A percentile compares a stretch with the other conserved stretches of the same genome.
These are phyloP conservation scores for Stereocaulon alpinum DNA, from an alignment of 495 filamentous ascomycete species.

Conservation along the genomic window DNA sequence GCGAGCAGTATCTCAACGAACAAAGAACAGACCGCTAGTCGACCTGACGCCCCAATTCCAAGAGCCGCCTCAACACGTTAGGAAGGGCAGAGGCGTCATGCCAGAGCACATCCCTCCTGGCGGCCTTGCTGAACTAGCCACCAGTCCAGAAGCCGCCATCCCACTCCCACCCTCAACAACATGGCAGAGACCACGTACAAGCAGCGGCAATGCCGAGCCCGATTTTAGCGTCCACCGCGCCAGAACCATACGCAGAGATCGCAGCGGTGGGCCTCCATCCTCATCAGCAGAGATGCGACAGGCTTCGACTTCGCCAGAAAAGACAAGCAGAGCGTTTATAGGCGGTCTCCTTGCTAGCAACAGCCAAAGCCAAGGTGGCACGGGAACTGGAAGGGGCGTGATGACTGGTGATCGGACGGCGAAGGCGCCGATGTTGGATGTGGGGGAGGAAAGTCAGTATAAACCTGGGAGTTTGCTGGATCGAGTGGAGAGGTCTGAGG, in stretches of 20 bases:
- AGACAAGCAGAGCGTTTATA: constrained; percentile 15
- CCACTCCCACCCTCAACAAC: constrained; percentile 31
- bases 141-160: constrained; percentile 42
- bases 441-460: constrained; percentile 41
- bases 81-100: constrained; percentile 57
- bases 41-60: constrained; percentile 65
- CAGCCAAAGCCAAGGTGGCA: constrained; percentile 22
- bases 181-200: constrained; percentile 41
- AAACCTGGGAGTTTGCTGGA: constrained; percentile 45
- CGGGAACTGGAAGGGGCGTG: constrained; percentile 38
- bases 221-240: constrained; percentile 4
- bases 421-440: constrained; percentile 45
- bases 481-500: constrained; percentile 22
- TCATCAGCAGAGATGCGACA: constrained; percentile 27
- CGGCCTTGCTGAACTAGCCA: constrained; percentile 57
- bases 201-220: constrained; percentile 8
- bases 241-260: constrained; percentile 21
- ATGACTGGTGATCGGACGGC: constrained; percentile 42
- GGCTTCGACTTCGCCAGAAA: constrained; percentile 16
- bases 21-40: constrained; percentile 53
- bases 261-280: constrained; percentile 28
- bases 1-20: constrained; percentile 27
- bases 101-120: constrained; percentile 42
- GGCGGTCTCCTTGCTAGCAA: constrained; percentile 24
- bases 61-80: constrained; percentile 60